Percentiles rank a stretch among this genome's conserved stretches.
Evolutionary conservation across 2,329 filamentous ascomycete species (phyloP).

Genomic region (Exophiala dermatitidis): DNA sequence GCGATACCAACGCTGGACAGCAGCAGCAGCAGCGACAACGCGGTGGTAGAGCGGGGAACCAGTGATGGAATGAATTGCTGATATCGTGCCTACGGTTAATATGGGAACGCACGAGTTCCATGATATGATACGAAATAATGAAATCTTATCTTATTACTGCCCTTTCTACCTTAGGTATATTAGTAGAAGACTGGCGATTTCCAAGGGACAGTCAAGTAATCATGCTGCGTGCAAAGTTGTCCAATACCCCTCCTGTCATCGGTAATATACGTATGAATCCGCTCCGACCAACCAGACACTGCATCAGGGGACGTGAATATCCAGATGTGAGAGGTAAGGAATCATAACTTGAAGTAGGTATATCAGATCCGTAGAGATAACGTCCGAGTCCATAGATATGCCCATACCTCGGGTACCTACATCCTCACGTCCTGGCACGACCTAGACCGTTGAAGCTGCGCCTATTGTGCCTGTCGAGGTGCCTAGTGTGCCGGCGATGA

Average conservation of each 20-base stretch:
- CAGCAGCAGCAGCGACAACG: neutral
- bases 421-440: neutral
- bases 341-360: neutral
- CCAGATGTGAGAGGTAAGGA: too few species aligned
- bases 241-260: too few species aligned
- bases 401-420: neutral
- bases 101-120: neutral
- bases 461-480: conserved; percentile 10
- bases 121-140: neutral
- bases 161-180: too few species aligned
- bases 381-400: neutral
- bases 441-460: conserved; percentile 3
- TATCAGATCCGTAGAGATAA: neutral
- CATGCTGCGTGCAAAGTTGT: too few species aligned
- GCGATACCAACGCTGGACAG: neutral
- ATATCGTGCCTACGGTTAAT: neutral
- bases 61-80: neutral
- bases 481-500: neutral
- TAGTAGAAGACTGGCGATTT: too few species aligned
- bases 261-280: too few species aligned
- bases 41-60: neutral
- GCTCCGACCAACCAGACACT: too few species aligned
- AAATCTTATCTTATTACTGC: neutral
- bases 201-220: too few species aligned
- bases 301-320: too few species aligned